Evolutionary conservation across 257 asterid species (phyloP), one percentile per base, ranked within the genome.

Genomic region (Paulownia fortunei): DNA sequence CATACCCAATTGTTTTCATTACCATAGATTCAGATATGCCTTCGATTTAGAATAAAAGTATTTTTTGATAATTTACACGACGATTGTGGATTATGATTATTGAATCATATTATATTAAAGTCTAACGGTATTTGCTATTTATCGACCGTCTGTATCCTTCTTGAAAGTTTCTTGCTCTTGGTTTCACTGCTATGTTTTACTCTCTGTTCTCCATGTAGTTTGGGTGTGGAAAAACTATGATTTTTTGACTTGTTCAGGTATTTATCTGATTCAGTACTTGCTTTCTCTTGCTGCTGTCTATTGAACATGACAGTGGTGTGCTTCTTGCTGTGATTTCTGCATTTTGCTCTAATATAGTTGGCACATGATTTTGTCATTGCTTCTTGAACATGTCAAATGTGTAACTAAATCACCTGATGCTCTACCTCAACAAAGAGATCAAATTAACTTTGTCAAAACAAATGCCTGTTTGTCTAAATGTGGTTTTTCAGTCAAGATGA

Each of bases 91-190:
- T n/a, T n/a, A n/a, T n/a, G n/a, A n/a, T n/a, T n/a, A n/a, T n/a
- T n/a, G n/a, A n/a, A n/a, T n/a, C n/a, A n/a, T n/a, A n/a, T n/a
- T n/a, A n/a, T n/a, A n/a, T n/a, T n/a, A n/a, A n/a, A n/a, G n/a
- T n/a, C n/a, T n/a, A n/a, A n/a, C n/a, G n/a, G n/a, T n/a, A n/a
- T n/a, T n/a, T n/a, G n/a, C n/a, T n/a, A n/a, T n/a, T n/a, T n/a
- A n/a, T n/a, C n/a, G n/a, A n/a, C n/a, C n/a, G n/a, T 83, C 82
- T 81, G 93, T 94, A 94, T 94, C 98, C 98, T 94, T 86, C 58
- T 44, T 64, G 54, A 69, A 8, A 67, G 46, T 68, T 39, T 56
- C 55, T 66, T 34, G 27, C 44, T 56, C 37, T 73, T 66, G 13
- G 21, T 79, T 58, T 64, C 27, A 18, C 34, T 8, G 9, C 24